Percentiles rank a stretch among this genome's conserved stretches.
These are phyloP conservation scores for Linnemannia zychae DNA, from an alignment of 192 early-diverging fungal species.

Conservation along the genomic window DNA sequence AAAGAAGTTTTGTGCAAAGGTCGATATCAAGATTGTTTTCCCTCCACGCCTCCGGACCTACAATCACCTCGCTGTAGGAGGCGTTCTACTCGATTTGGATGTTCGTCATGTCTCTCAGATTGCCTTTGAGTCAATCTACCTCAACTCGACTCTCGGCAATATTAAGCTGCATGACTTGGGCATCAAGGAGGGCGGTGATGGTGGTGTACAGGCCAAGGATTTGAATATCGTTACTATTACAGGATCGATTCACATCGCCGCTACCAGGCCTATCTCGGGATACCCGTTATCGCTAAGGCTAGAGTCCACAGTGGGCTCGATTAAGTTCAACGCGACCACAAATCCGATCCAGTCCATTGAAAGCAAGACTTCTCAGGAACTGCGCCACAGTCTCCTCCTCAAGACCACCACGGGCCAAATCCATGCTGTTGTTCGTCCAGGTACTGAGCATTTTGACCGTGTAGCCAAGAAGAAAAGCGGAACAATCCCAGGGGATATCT, in stretches of 20 bases:
- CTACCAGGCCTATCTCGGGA: neutral
- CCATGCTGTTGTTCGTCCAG: neutral
- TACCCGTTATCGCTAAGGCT: neutral
- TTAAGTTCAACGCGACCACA: neutral
- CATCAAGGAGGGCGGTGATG: neutral
- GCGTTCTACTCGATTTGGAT: neutral
- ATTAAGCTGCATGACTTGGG: neutral
- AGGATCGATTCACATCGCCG: neutral
- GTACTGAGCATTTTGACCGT: neutral
- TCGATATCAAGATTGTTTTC: neutral
- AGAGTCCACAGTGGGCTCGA: neutral
- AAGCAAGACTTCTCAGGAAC: neutral
- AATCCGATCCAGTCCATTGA: neutral
- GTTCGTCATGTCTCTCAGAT: slow-evolving; percentile 2
- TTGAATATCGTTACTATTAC: neutral
- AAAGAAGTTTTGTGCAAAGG: neutral
- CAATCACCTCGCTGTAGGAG: neutral
- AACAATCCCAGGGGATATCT: neutral
- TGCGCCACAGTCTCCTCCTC: neutral
- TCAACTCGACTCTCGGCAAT: neutral
- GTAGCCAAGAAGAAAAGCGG: neutral
- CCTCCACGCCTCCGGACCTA: neutral
- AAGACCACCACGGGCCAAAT: neutral
- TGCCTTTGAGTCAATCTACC: neutral
- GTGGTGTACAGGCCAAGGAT: neutral